A percentile compares a stretch with the other conserved stretches of the same genome.
phyloP scores from a whole-genome alignment of 1,284 basidiomycete genomes.

The Cutaneotrichosporon spelunceum region DNA sequence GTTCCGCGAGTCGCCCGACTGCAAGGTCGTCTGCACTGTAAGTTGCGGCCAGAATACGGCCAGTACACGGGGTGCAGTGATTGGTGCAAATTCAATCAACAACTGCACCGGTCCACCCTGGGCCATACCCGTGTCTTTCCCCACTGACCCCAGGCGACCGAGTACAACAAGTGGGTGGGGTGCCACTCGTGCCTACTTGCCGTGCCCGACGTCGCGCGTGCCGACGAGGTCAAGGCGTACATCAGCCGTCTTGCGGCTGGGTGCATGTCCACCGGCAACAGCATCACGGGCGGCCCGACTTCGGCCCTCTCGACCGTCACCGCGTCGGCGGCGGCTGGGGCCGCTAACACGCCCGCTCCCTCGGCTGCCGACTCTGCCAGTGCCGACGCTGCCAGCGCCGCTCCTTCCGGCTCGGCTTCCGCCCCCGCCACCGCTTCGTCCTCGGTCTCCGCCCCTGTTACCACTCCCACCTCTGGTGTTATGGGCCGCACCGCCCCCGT shows the following conservation, averaged over 20 bases:
- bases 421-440: neutral
- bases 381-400: neutral
- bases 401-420: neutral
- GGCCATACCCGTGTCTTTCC: no score
- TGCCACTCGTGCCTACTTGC: neutral
- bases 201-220: neutral
- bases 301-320: neutral
- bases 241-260: neutral
- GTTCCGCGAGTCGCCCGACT: constrained; percentile 5
- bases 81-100: neutral
- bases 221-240: neutral
- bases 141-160: neutral
- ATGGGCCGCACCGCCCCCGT: neutral
- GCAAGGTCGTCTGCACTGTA: neutral
- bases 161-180: constrained; percentile 3
- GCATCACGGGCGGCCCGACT: neutral
- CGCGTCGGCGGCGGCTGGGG: neutral
- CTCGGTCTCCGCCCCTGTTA: neutral
- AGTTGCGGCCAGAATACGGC: neutral
- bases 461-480: neutral
- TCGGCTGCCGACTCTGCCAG: neutral
- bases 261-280: neutral
- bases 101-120: neutral
- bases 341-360: neutral
- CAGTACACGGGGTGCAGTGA: neutral